A percentile compares a stretch with the other conserved stretches of the same genome.
phyloP scores from a whole-genome alignment of 306 rosid species.

The Argentina anserina region DNA sequence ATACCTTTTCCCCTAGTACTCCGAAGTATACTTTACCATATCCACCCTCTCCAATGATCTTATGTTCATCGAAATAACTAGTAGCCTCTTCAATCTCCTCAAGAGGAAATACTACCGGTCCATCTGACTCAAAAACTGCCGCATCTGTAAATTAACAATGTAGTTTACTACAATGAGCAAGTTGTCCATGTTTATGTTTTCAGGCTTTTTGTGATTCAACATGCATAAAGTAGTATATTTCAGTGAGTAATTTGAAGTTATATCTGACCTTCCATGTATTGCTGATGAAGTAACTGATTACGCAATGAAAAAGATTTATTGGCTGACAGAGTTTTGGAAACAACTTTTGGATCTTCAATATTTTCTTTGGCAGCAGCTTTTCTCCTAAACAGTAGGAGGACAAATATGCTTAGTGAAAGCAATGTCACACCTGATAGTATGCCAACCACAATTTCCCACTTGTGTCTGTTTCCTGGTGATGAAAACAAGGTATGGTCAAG shows the following conservation, averaged over 20 bases:
- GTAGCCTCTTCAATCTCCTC: conserved; percentile 75
- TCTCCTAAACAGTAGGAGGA: conserved; percentile 39
- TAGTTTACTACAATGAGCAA: neutral
- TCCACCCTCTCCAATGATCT: conserved; percentile 79
- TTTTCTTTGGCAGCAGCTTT: conserved; percentile 9
- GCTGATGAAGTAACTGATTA: conserved; percentile 24
- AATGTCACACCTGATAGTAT: conserved; percentile 40
- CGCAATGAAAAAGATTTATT: conserved; percentile 36
- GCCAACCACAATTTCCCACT: conserved; percentile 33
- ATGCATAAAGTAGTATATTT: neutral
- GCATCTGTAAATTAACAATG: conserved; percentile 32
- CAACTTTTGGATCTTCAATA: conserved; percentile 28
- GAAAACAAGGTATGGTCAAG: conserved; percentile 17
- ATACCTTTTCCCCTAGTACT: conserved; percentile 56
- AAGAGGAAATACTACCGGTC: conserved; percentile 42
- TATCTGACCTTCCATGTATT: conserved; percentile 48
- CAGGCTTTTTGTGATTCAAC: neutral
- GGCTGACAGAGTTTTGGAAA: conserved; percentile 33
- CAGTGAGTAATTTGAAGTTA: neutral
- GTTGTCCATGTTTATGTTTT: neutral
- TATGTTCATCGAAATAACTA: conserved; percentile 47
- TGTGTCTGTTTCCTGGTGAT: conserved; percentile 35
- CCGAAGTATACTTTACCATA: conserved; percentile 73
- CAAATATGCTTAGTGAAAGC: conserved; percentile 35
- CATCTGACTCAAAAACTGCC: conserved; percentile 60